These are phyloP conservation scores for Aureobasidium lini DNA, from an alignment of 2,329 filamentous ascomycete species.

Conservation along the genomic window DNA sequence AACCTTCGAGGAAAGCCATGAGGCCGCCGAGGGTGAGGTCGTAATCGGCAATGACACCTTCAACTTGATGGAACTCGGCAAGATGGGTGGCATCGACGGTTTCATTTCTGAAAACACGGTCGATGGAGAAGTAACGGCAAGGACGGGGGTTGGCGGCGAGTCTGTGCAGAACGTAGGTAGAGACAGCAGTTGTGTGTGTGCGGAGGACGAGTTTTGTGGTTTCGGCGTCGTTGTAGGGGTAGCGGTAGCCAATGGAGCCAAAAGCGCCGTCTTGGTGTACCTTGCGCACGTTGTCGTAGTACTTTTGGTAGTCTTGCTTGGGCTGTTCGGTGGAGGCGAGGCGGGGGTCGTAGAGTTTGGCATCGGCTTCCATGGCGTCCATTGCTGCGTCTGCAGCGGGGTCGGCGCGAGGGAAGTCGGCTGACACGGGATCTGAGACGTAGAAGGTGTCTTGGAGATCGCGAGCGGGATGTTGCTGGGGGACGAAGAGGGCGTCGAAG, in stretches of 20 bases:
- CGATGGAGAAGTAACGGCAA: slow-evolving; percentile 97
- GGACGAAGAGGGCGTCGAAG: slow-evolving; percentile 93
- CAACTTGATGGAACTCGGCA: slow-evolving; percentile 96
- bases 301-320: slow-evolving; percentile 64
- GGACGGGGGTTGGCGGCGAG: slow-evolving; percentile 76
- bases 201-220: slow-evolving; percentile 80
- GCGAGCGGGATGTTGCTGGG: slow-evolving; percentile 93
- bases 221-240: slow-evolving; percentile 86
- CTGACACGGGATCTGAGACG: slow-evolving; percentile 77
- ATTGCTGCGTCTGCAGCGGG: slow-evolving; percentile 40
- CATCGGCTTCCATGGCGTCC: slow-evolving; percentile 41
- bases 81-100: slow-evolving; percentile 94
- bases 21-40: slow-evolving; percentile 84
- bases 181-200: slow-evolving; percentile 92
- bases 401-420: slow-evolving; percentile 58
- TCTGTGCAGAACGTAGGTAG: slow-evolving; percentile 82
- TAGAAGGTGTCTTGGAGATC: slow-evolving; percentile 99
- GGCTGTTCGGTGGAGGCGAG: slow-evolving; percentile 22
- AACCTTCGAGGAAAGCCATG: slow-evolving; percentile 89
- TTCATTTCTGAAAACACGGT: slow-evolving; percentile 96
- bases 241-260: slow-evolving; percentile 92
- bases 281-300: slow-evolving; percentile 79
- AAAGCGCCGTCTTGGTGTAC: slow-evolving; percentile 90
- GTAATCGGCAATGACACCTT: slow-evolving; percentile 97
- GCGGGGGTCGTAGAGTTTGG: slow-evolving; percentile 41